A percentile compares a stretch with the other conserved stretches of the same genome.
phyloP scores from a whole-genome alignment of 768 basidiomycete genomes.

The Auriscalpium orientale region DNA sequence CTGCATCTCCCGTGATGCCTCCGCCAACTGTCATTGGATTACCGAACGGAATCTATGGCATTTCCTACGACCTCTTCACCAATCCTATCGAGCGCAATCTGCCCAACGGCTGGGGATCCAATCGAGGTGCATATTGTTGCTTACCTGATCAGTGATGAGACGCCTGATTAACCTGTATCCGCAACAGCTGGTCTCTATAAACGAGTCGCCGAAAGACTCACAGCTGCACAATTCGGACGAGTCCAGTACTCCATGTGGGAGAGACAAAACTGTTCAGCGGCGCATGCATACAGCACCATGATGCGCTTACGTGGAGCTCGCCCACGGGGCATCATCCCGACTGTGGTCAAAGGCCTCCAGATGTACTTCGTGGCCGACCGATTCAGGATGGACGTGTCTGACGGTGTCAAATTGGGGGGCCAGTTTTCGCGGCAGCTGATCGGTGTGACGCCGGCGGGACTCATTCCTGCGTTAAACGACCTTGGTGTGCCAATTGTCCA shows the following conservation, averaged over 20 bases:
- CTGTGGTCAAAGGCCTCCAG: not conserved
- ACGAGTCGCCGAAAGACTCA: not conserved
- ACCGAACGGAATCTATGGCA: not conserved
- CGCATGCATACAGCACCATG: not conserved
- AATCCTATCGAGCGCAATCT: not conserved
- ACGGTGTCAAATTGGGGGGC: not conserved
- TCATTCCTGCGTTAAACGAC: not conserved
- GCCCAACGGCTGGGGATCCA: not conserved
- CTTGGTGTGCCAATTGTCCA: not conserved
- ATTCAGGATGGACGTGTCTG: not conserved
- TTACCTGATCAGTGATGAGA: not conserved
- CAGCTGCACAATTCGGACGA: not conserved
- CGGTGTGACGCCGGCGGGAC: not conserved
- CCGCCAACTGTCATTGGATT: too few species aligned
- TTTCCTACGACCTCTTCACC: not conserved
- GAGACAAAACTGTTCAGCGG: not conserved
- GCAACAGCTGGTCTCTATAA: not conserved
- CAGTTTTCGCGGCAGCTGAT: not conserved
- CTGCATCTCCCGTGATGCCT: too few species aligned
- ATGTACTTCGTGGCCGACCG: not conserved
- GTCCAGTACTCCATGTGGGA: not conserved
- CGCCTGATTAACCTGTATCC: not conserved
- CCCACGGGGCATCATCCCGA: not conserved
- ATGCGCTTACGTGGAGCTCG: not conserved
- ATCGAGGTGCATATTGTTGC: not conserved